phyloP scores from a whole-genome alignment of 164 flowering plant species.

The Vitis vinifera region DNA sequence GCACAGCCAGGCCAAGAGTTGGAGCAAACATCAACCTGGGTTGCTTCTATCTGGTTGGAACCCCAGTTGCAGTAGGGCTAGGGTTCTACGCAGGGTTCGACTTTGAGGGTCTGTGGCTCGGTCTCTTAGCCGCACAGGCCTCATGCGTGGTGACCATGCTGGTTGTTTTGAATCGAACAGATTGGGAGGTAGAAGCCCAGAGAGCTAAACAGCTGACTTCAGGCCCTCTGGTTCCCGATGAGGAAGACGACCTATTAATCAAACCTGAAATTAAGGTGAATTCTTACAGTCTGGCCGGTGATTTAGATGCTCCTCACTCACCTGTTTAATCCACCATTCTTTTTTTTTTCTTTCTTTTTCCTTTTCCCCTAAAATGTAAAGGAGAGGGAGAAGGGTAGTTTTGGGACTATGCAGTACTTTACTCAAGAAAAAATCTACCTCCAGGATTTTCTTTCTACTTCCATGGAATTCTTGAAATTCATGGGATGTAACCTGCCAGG shows the following conservation, averaged over 20 bases:
- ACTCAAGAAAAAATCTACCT: not conserved
- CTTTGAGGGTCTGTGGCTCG: slow-evolving; percentile 67
- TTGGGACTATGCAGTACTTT: not conserved
- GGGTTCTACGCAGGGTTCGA: slow-evolving; percentile 43
- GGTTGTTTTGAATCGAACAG: slow-evolving; percentile 40
- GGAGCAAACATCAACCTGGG: slow-evolving; percentile 69
- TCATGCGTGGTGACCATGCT: slow-evolving; percentile 58
- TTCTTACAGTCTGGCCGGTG: slow-evolving; percentile 20
- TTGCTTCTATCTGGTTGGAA: slow-evolving; percentile 61
- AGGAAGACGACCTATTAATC: slow-evolving; percentile 15
- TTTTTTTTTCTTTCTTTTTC: not conserved
- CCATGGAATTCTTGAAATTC: not conserved
- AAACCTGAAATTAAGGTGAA: slow-evolving; percentile 27
- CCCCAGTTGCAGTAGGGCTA: slow-evolving; percentile 55
- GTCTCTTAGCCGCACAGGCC: slow-evolving; percentile 59
- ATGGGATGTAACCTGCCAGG: too few relatives aligned
- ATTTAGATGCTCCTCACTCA: not conserved
- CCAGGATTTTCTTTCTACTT: not conserved
- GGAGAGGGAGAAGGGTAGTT: not conserved
- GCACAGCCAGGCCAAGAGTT: slow-evolving; percentile 60
- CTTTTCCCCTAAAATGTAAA: slow-evolving; percentile 6
- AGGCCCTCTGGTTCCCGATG: not conserved
- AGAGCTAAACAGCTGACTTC: slow-evolving; percentile 50
- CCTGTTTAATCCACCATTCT: slow-evolving; percentile 1
- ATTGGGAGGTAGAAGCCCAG: slow-evolving; percentile 52